Evolutionary conservation across 345 rosid species (phyloP).

Genomic region (Populus tremula): DNA sequence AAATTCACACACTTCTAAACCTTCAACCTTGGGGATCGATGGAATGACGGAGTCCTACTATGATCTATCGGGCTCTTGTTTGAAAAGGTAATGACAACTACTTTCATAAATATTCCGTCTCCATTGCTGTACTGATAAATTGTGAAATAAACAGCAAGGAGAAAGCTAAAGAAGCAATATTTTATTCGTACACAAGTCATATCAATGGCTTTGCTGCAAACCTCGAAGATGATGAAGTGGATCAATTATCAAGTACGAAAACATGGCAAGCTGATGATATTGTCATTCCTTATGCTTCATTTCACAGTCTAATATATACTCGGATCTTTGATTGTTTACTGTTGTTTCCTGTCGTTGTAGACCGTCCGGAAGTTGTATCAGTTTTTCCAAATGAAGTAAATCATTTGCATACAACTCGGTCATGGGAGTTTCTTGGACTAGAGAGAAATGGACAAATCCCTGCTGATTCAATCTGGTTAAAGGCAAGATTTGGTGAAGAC

Average conservation of each 20-base stretch:
- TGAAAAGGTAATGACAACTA: conserved; percentile 12
- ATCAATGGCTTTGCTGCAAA: conserved; percentile 32
- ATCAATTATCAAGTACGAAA: background rate
- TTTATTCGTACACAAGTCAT: conserved; percentile 21
- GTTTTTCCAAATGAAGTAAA: conserved; percentile 11
- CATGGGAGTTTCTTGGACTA: conserved; percentile 32
- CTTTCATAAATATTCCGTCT: no score
- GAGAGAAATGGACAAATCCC: conserved; percentile 14
- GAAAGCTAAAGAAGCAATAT: conserved; percentile 16
- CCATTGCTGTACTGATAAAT: no score
- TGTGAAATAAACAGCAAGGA: conserved; percentile 4
- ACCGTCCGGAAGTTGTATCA: conserved; percentile 15
- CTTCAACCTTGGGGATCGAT: background rate
- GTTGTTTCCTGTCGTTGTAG: background rate
- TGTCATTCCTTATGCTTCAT: no score
- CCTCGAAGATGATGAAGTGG: conserved; percentile 23
- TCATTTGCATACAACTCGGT: conserved; percentile 24
- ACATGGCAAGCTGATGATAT: no score
- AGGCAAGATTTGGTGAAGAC: conserved; percentile 26
- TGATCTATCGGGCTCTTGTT: conserved; percentile 15
- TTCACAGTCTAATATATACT: no score
- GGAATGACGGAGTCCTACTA: background rate
- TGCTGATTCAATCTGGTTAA: conserved; percentile 11
- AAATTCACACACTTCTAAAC: background rate
- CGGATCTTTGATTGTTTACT: background rate